A percentile compares a stretch with the other conserved stretches of the same genome.
Evolutionary conservation across 106 monocot genomes (phyloP).

Genomic region (Acorus calamus): DNA sequence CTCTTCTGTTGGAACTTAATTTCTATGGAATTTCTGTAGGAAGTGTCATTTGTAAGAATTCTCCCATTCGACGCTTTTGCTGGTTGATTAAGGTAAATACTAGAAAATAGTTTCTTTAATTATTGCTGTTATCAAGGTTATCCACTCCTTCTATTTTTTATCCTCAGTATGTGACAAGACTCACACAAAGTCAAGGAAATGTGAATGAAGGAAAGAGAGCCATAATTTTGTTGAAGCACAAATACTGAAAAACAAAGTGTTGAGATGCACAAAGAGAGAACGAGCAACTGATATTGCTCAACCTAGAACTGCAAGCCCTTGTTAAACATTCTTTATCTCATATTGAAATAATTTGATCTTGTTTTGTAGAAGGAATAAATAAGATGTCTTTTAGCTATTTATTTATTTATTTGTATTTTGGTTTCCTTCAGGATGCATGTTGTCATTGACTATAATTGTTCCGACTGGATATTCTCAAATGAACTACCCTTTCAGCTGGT

Average conservation of each 20-base stretch:
- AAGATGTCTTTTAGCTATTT: no score
- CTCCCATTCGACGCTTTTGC: conserved; percentile 62
- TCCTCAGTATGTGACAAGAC: conserved; percentile 63
- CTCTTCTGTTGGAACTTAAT: no score
- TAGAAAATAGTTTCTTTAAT: not conserved
- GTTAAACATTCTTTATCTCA: not conserved
- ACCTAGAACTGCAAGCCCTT: conserved; percentile 51
- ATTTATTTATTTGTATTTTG: no score
- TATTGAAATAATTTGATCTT: no score
- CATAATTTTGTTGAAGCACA: conserved; percentile 53
- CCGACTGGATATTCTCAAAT: no score
- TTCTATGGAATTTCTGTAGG: no score
- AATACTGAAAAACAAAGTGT: conserved; percentile 62
- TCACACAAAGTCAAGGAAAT: conserved; percentile 25
- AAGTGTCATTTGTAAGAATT: conserved; percentile 46
- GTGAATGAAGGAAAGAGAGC: conserved; percentile 27
- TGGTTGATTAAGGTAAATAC: conserved; percentile 87
- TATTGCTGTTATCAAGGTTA: not conserved
- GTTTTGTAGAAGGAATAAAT: conserved; percentile 65
- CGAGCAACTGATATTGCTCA: conserved; percentile 91
- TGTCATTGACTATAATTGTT: no score
- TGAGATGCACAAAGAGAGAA: conserved; percentile 83
- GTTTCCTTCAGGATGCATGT: no score
- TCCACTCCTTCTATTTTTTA: not conserved
- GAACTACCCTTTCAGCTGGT: no score